Evolutionary conservation across 176 grass and related monocot species (phyloP).

Genomic region (Carex pumila): DNA sequence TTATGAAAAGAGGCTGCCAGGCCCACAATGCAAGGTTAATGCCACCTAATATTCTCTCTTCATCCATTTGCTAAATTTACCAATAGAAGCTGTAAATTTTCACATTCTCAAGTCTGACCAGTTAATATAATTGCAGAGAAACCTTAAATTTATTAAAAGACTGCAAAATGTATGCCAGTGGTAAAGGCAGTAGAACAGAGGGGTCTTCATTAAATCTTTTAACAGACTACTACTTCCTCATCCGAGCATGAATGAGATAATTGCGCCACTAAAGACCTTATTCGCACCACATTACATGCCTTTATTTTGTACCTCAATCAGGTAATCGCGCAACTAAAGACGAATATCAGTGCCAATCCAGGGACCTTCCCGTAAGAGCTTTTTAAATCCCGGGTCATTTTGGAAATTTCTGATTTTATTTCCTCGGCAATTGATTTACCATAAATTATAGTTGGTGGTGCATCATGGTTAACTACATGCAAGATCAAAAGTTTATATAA

Average conservation of each 20-base stretch:
- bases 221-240: slow-evolving; percentile 55
- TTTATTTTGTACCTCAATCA: slow-evolving; percentile 63
- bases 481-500: neutral
- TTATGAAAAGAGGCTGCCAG: no score
- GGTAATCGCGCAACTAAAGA: slow-evolving; percentile 47
- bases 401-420: slow-evolving; percentile 56
- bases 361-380: slow-evolving; percentile 41
- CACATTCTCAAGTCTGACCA: neutral
- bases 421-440: slow-evolving; percentile 74
- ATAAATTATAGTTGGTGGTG: slow-evolving; percentile 47
- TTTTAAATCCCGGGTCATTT: slow-evolving; percentile 56
- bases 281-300: slow-evolving; percentile 79
- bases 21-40: no score
- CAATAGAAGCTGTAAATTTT: neutral
- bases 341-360: slow-evolving; percentile 56
- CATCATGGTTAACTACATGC: slow-evolving; percentile 27
- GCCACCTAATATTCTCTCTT: no score
- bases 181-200: slow-evolving; percentile 85
- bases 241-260: slow-evolving; percentile 60
- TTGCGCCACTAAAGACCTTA: slow-evolving; percentile 59
- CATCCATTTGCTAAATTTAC: no score
- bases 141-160: neutral
- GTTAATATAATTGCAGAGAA: neutral
- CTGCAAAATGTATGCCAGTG: slow-evolving; percentile 33
- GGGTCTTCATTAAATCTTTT: slow-evolving; percentile 70